These are phyloP conservation scores for Macrolepiota dolichaula DNA, from an alignment of 768 basidiomycete genomes.

Conservation along the genomic window DNA sequence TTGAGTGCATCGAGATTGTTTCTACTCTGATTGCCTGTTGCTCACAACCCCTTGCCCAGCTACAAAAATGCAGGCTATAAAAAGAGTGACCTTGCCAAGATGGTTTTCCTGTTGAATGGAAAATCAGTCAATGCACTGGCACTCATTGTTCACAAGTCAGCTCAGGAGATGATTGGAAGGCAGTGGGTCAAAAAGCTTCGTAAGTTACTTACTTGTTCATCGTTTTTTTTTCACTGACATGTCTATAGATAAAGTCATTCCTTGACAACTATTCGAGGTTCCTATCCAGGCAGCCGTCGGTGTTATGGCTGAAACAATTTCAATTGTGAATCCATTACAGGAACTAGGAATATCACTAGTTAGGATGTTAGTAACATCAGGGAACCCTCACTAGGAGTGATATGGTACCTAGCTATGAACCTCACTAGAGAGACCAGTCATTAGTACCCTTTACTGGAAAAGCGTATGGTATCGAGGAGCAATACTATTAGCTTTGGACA, in stretches of 20 bases:
- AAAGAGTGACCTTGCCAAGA: conserved; percentile 81
- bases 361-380: too few species aligned
- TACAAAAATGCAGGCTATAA: conserved; percentile 94
- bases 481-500: too few species aligned
- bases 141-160: conserved; percentile 83
- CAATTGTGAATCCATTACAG: too few species aligned
- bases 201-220: conserved; percentile 34
- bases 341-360: too few species aligned
- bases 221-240: neutral
- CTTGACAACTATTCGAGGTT: conserved; percentile 89
- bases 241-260: conserved; percentile 79
- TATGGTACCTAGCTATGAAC: too few species aligned
- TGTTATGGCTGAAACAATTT: too few species aligned
- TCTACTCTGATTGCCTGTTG: neutral
- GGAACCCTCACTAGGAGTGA: too few species aligned
- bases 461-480: too few species aligned
- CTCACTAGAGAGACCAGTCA: too few species aligned
- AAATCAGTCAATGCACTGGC: conserved; percentile 93
- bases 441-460: too few species aligned
- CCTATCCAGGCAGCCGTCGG: conserved; percentile 93
- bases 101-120: conserved; percentile 86
- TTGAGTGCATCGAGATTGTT: conserved; percentile 60
- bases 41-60: conserved; percentile 35
- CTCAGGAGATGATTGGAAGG: conserved; percentile 69
- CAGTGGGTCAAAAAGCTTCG: conserved; percentile 92